Conservation (phyloP, 345 rosid species). For the Streptanthus diversifolius region DNA sequence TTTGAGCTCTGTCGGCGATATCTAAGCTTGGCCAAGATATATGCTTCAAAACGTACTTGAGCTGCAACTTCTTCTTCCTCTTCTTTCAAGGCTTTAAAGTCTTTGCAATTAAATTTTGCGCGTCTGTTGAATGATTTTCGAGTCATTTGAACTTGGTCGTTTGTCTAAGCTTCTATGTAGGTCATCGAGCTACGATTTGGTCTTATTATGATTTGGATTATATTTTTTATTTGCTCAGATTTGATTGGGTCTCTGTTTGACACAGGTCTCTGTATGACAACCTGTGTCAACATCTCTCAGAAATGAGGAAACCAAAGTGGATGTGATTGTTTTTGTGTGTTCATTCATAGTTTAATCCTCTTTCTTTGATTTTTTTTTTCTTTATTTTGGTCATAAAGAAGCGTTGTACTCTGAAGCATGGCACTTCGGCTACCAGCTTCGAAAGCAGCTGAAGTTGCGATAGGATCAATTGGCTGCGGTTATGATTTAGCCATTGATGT, state of each 20-base stretch:
- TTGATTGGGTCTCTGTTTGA: conserved; percentile 11
- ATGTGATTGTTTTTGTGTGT: conserved; percentile 20
- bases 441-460: conserved; percentile 86
- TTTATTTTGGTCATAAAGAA: not conserved
- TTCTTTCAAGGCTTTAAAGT: not conserved
- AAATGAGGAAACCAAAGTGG: not conserved
- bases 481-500: conserved; percentile 76
- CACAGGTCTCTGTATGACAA: conserved; percentile 1
- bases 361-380: not conserved
- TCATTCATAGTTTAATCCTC: conserved; percentile 6
- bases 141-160: conserved; percentile 2
- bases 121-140: not conserved
- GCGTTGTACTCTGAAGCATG: conserved; percentile 50
- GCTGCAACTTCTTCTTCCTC: not conserved
- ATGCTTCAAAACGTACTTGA: conserved; percentile 19
- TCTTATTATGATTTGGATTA: not conserved
- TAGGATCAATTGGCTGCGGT: conserved; percentile 80
- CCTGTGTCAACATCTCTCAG: not conserved
- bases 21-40: not conserved
- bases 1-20: not conserved
- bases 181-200: not conserved
- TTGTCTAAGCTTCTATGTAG: not conserved
- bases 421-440: conserved; percentile 65
- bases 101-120: not conserved
- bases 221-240: not conserved